phyloP scores from a whole-genome alignment of 805 yeast genomes.

The Spathaspora girioi region DNA sequence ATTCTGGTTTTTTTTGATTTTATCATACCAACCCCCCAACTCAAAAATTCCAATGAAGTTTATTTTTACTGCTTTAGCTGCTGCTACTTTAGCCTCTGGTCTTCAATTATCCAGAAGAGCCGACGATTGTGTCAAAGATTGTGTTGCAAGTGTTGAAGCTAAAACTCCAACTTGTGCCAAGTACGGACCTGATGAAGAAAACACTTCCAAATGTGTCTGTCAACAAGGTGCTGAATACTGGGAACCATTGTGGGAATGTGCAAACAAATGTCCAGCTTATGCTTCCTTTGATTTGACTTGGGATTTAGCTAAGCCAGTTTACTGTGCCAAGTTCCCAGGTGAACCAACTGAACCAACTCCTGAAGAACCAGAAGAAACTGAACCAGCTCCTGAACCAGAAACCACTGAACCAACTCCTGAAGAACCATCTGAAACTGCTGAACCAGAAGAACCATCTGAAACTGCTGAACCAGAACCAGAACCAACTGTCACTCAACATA shows the following conservation, averaged over 20 bases:
- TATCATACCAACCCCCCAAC: background rate
- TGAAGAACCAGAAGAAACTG: background rate
- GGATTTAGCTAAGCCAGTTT: background rate
- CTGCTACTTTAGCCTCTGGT: background rate
- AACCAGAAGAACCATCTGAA: background rate
- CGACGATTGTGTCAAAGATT: background rate
- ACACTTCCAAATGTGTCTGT: background rate
- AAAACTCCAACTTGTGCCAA: background rate
- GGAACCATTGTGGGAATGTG: conserved; percentile 1
- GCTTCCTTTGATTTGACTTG: background rate
- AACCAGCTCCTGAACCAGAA: background rate
- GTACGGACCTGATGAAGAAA: background rate
- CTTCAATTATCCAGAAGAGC: background rate
- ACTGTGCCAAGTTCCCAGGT: background rate
- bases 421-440: background rate
- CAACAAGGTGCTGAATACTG: background rate
- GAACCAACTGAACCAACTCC: conserved; percentile 1
- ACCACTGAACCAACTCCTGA: background rate
- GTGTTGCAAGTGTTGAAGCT: background rate
- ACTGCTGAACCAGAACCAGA: background rate
- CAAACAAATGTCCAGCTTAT: background rate
- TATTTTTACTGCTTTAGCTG: background rate
- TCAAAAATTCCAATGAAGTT: background rate
- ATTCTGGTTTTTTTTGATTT: background rate
- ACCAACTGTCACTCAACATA: background rate